A percentile compares a stretch with the other conserved stretches of the same genome.
Conservation (phyloP, 2,329 filamentous ascomycete species). For the Spiromastix sp. region DNA sequence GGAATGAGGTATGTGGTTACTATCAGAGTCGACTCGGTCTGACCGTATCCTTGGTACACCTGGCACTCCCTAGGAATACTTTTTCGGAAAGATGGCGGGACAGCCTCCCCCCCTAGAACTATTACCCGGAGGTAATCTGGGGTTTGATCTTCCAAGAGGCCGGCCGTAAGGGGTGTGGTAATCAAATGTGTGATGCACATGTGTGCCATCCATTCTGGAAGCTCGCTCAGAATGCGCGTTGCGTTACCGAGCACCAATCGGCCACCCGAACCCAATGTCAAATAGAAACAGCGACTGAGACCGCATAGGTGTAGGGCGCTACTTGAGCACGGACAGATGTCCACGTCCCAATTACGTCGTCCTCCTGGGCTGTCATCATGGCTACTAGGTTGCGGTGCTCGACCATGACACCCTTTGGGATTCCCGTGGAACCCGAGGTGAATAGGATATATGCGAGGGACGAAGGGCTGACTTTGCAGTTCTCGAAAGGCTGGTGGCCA, state of each 20-base stretch:
- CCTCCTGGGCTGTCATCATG: conserved; percentile 65
- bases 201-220: conserved; percentile 55
- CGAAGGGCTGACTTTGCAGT: conserved; percentile 17
- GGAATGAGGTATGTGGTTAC: conserved; percentile 21
- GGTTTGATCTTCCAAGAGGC: conserved; percentile 55
- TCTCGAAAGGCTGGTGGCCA: neutral
- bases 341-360: conserved; percentile 15
- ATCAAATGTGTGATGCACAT: conserved; percentile 67
- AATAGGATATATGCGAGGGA: conserved; percentile 67
- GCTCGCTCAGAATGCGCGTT: conserved; percentile 60
- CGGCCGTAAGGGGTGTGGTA: conserved; percentile 76
- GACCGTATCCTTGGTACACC: conserved; percentile 24
- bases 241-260: conserved; percentile 65
- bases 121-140: conserved; percentile 63
- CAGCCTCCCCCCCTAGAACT: conserved; percentile 68
- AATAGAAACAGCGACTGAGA: conserved; percentile 86
- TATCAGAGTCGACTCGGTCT: conserved; percentile 26
- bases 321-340: conserved; percentile 47
- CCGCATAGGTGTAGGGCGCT: conserved; percentile 78
- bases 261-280: conserved; percentile 65
- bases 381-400: conserved; percentile 65
- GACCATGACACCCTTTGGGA: conserved; percentile 70
- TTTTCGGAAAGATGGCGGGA: conserved; percentile 59
- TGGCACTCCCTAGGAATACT: conserved; percentile 43
- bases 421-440: conserved; percentile 72